Base-by-base conservation (phyloP, 768 basidiomycete species). In the Podaxis sp. region DNA sequence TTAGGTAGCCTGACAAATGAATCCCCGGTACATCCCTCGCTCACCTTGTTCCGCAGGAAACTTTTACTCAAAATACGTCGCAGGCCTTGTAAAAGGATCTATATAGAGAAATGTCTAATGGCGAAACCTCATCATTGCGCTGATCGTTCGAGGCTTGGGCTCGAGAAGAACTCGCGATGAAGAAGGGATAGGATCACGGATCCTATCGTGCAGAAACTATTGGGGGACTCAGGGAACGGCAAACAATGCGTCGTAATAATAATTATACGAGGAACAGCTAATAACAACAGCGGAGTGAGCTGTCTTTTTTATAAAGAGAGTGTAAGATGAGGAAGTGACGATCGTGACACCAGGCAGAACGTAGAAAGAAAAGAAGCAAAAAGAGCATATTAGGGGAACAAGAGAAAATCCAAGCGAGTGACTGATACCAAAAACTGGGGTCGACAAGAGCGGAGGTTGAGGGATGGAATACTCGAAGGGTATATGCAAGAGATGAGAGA, bases 401-500 rank as follows among this genome's bases (percentile, higher is more conserved):
- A 68, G 68, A 76, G 74, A 74, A 73, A 76, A 82, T 81, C 80
- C 81, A 80, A 87, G 84, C 76, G 84, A 86, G 74, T 76, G 84
- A 83, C 78, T 76, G 60, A 68, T 65, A 68, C 65, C 69, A 66
- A 69, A 71, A 67, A 67, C 55, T 53, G 26, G 24, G 38, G 52
- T 53, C 39, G 30, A 33, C 17, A 52, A 52, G 42, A 68, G 59
- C 52, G 68, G 52, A 22, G 57, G 64, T 57, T 70, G 76, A 74
- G 75, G 30, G 54, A 74, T 65, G 69, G 69, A 70, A 76, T 68
- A 71, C 67, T 69, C 70, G 72, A 72, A 76, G 84, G 84, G 84
- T 85, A 79, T 80, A 80, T 73, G 73, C 72, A 77, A 73, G 73
- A 73, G 75, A 19, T 33, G 49, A 59, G 48, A 64, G 22, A 75